phyloP scores from a whole-genome alignment of 2,329 filamentous ascomycete genomes.

The Colletotrichum orbiculare region DNA sequence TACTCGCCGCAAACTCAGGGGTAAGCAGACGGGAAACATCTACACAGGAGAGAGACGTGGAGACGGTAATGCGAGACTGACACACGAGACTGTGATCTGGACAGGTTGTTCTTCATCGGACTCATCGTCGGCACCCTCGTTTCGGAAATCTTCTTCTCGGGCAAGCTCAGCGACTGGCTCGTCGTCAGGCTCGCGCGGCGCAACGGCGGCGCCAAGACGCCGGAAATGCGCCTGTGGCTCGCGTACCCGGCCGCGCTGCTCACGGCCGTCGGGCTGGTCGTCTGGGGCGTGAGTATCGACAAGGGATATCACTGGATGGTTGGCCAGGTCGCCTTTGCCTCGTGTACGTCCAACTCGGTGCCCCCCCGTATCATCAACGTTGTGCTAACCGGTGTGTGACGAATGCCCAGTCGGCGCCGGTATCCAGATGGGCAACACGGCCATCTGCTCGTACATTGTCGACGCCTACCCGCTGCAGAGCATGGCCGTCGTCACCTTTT shows the following conservation, averaged over 20 bases:
- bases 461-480: constrained; percentile 66
- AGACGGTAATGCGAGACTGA: too few species aligned
- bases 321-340: constrained; percentile 65
- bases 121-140: constrained; percentile 63
- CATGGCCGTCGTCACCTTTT: constrained; percentile 65
- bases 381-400: neutral
- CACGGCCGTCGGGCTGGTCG: constrained; percentile 59
- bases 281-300: constrained; percentile 68
- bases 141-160: constrained; percentile 63
- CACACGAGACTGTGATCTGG: neutral
- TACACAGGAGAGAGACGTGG: too few species aligned
- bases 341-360: constrained; percentile 57
- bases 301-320: constrained; percentile 66
- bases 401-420: constrained; percentile 58
- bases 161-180: constrained; percentile 62
- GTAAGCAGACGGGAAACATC: constrained; percentile 28
- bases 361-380: neutral
- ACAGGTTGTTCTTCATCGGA: constrained; percentile 61
- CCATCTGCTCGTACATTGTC: constrained; percentile 63
- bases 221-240: constrained; percentile 68
- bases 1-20: constrained; percentile 62
- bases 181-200: constrained; percentile 56
- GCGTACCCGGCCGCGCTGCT: constrained; percentile 62
- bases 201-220: constrained; percentile 54
- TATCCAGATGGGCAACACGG: constrained; percentile 67